Evolutionary conservation across 1,284 basidiomycete species (phyloP).

Genomic region (Ustanciosporium gigantosporum): DNA sequence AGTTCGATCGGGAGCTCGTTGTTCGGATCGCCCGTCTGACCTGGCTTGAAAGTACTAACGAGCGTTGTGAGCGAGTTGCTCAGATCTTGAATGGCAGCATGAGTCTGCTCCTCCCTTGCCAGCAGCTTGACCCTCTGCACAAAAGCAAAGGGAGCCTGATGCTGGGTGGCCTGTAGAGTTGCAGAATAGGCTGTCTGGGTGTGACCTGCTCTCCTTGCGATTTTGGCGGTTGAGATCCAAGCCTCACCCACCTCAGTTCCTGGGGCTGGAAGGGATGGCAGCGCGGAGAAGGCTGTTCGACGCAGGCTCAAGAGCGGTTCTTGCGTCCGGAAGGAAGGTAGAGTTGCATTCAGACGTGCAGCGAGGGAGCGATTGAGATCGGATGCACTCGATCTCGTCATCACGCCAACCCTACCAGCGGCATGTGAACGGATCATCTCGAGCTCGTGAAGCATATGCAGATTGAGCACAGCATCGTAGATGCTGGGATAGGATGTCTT

Average conservation of each 20-base stretch:
- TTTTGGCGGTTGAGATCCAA: slow-evolving; percentile 92
- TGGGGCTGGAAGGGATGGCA: slow-evolving; percentile 5
- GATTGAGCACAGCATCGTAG: slow-evolving; percentile 82
- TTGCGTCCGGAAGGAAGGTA: slow-evolving; percentile 87
- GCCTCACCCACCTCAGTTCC: slow-evolving; percentile 62
- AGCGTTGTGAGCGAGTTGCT: slow-evolving; percentile 71
- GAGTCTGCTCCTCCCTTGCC: slow-evolving; percentile 76
- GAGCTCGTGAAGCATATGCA: slow-evolving; percentile 87
- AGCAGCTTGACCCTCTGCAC: slow-evolving; percentile 88
- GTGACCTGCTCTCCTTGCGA: slow-evolving; percentile 91
- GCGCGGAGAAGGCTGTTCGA: slow-evolving; percentile 74
- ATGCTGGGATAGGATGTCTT: slow-evolving; percentile 74
- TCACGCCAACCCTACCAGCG: slow-evolving; percentile 6
- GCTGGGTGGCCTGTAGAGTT: slow-evolving; percentile 83
- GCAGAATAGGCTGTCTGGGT: slow-evolving; percentile 97
- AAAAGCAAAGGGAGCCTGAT: slow-evolving; percentile 77
- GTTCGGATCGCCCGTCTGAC: slow-evolving; percentile 7
- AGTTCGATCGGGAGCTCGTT: slow-evolving; percentile 18
- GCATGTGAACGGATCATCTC: slow-evolving; percentile 67
- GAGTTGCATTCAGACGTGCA: slow-evolving; percentile 74
- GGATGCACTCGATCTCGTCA: slow-evolving; percentile 62
- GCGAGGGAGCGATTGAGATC: slow-evolving; percentile 63
- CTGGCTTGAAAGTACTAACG: slow-evolving; percentile 20
- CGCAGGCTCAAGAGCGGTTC: slow-evolving; percentile 90
- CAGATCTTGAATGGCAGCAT: slow-evolving; percentile 85